Evolutionary conservation across 805 yeast species (phyloP).

Genomic region (Wickerhamiella lipophila): DNA sequence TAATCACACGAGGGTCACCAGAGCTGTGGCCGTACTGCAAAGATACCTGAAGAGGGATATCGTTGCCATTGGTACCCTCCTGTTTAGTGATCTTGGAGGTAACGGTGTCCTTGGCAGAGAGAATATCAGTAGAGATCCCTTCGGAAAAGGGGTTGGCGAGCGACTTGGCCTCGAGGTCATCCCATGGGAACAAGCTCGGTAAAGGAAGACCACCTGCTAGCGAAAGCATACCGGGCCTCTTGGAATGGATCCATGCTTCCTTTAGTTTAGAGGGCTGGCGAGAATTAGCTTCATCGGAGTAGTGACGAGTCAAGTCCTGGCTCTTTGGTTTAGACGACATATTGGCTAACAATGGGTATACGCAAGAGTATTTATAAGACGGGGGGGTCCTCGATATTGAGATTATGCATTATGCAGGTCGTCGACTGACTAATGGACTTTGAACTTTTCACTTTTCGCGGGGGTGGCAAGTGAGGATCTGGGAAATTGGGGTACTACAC

Average conservation of each 20-base stretch:
- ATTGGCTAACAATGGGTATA: neutral
- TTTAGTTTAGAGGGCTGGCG: constrained; percentile 75
- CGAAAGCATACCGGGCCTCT: constrained; percentile 65
- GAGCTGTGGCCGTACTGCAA: constrained; percentile 82
- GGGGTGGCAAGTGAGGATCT: too few species aligned
- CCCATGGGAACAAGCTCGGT: constrained; percentile 86
- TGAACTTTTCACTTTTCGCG: neutral
- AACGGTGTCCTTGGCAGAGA: constrained; percentile 20
- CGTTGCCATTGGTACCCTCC: constrained; percentile 26
- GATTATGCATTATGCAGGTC: neutral
- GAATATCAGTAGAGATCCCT: constrained; percentile 39
- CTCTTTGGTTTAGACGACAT: constrained; percentile 31
- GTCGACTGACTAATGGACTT: neutral
- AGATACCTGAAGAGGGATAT: constrained; percentile 65
- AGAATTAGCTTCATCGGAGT: constrained; percentile 64
- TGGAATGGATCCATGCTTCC: constrained; percentile 64
- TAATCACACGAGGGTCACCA: constrained; percentile 61
- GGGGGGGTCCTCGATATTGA: neutral
- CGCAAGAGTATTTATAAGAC: too few species aligned
- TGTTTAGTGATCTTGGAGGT: constrained; percentile 31
- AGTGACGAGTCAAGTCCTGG: constrained; percentile 60
- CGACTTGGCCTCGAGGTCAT: constrained; percentile 51
- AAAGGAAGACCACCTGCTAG: constrained; percentile 94
- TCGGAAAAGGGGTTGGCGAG: constrained; percentile 59
- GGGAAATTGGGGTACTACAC: too few species aligned